Conservation (phyloP, 805 yeast species). For the Candida michaelii region DNA sequence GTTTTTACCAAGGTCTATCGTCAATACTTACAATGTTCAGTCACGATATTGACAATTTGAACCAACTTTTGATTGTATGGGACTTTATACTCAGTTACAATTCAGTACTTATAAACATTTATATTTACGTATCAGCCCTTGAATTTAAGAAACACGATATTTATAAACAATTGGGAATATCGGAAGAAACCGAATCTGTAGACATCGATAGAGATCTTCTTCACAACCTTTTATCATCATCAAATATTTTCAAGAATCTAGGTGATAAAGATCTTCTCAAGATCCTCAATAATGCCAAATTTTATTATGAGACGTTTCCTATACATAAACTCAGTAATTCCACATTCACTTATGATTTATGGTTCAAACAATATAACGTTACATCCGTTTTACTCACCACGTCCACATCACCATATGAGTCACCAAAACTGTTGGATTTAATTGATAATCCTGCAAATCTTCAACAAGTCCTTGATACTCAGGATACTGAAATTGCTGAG, state of each 20-base stretch:
- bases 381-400: constrained; percentile 36
- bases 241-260: constrained; percentile 25
- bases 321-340: constrained; percentile 21
- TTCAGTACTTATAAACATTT: constrained; percentile 54
- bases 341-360: constrained; percentile 24
- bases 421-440: constrained; percentile 7
- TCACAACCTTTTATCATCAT: constrained; percentile 37
- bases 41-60: constrained; percentile 44
- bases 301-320: constrained; percentile 25
- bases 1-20: constrained; percentile 64
- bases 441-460: constrained; percentile 12
- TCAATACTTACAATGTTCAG: constrained; percentile 72
- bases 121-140: constrained; percentile 61
- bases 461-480: constrained; percentile 21
- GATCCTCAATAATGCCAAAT: constrained; percentile 27
- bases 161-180: constrained; percentile 21
- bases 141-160: constrained; percentile 46
- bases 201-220: constrained; percentile 32
- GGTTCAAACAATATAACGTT: constrained; percentile 36
- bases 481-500: constrained; percentile 32
- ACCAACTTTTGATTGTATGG: constrained; percentile 59
- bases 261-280: constrained; percentile 27
- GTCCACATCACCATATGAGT: constrained; percentile 18
- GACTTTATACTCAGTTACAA: constrained; percentile 62
- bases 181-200: constrained; percentile 13